These are phyloP conservation scores for Pythium grandisporangium DNA, from an alignment of 352 stramenopile species.

Conservation along the genomic window DNA sequence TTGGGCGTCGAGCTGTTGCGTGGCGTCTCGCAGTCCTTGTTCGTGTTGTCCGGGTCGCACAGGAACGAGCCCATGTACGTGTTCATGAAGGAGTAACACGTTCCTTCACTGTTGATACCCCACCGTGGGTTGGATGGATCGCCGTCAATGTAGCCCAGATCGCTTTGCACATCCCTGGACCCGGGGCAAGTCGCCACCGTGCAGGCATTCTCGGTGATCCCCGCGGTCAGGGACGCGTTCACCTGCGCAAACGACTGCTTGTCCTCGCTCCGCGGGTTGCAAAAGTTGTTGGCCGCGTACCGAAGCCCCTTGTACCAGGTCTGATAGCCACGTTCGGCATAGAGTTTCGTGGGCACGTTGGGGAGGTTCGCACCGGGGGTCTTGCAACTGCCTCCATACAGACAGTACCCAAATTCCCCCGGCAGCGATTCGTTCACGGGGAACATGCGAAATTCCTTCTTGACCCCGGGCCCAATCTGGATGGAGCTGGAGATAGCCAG, in stretches of 20 bases:
- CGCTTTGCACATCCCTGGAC: slow-evolving; percentile 39
- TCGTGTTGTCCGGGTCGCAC: slow-evolving; percentile 52
- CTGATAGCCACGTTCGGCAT: slow-evolving; percentile 22
- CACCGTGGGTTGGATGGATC: slow-evolving; percentile 27
- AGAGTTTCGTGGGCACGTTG: slow-evolving; percentile 37
- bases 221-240: slow-evolving; percentile 24
- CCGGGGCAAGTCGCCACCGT: slow-evolving; percentile 27
- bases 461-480: slow-evolving; percentile 59
- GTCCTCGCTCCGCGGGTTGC: slow-evolving; percentile 11
- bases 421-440: slow-evolving; percentile 20
- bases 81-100: slow-evolving; percentile 51
- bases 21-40: slow-evolving; percentile 29
- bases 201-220: slow-evolving; percentile 43
- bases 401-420: slow-evolving; percentile 18
- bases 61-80: slow-evolving; percentile 52
- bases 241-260: slow-evolving; percentile 42
- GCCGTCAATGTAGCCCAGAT: slow-evolving; percentile 44
- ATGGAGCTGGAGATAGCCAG: slow-evolving; percentile 64
- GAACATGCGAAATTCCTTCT: slow-evolving; percentile 31
- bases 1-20: slow-evolving; percentile 33
- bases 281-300: slow-evolving; percentile 54
- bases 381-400: slow-evolving; percentile 28
- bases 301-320: slow-evolving; percentile 51
- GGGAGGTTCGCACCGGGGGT: slow-evolving; percentile 45
- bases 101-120: slow-evolving; percentile 64